Base-by-base conservation (phyloP, 2,329 filamentous ascomycete species). In the Cytospora chrysosperma region DNA sequence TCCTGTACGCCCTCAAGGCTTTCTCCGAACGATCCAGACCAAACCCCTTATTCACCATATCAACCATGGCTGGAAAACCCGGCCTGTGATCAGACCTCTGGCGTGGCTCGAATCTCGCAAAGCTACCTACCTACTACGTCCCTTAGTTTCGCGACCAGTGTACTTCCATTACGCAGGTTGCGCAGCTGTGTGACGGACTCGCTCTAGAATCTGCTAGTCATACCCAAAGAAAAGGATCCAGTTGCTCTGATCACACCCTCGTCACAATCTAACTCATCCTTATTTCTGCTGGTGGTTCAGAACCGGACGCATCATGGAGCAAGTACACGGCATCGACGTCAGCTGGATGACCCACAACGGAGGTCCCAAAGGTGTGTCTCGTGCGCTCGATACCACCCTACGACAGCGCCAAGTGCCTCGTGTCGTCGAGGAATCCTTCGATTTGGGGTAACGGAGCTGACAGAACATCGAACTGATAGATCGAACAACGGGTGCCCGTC, bases 311-410 rank as follows among this genome's bases (percentile, higher is more conserved):
- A 80, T 69, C 66, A 94, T 94, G 91, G 91, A 94, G 77, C 88
- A 90, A 70, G 85, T 91, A 68, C 88, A 92, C 75, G 88, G 89
- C 69, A 85, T 96, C 72, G 92, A 96, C 77, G 92, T 96, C 73
- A 93, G 90, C 77, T 96, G 92, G 92, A 90, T 96, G 81, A 84
- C 84, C 70, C 90, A 95, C 77, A 57, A 66, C 17, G 90, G 91
- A 73, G 86, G 89, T 70, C 87, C 88, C 68, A 93, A 90, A 89
- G 92, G 92, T 91, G 82, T 77, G 83, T 56, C 56, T 55, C 60
- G 32, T n/a, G 17, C 27, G 37, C 43, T 47, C 21, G 21, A 21
- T 28, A 26, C 37, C n/a, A 27, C 34, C 43, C 43, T 15, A 12
- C 27, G 30, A 26, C 12, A 37, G 17, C 21, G 8, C 24, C 24